phyloP scores from a whole-genome alignment of 345 rosid genomes.

The Citrus trifoliata region DNA sequence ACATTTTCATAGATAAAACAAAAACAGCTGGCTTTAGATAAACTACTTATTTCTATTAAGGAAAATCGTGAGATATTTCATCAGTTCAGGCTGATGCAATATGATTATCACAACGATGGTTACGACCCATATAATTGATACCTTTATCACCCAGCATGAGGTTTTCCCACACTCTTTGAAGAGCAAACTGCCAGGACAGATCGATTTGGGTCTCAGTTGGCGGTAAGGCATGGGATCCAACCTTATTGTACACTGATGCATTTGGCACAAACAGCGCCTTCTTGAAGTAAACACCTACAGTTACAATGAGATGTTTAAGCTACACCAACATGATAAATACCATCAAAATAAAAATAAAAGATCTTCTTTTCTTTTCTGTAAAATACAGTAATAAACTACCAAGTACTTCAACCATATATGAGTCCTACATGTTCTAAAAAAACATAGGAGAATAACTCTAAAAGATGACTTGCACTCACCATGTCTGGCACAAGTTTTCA shows the following conservation, averaged over 20 bases:
- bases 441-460: not conserved
- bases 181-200: slow-evolving; percentile 74
- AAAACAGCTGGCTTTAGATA: too few species aligned
- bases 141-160: slow-evolving; percentile 57
- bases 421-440: not conserved
- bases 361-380: not conserved
- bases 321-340: not conserved
- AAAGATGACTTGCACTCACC: slow-evolving; percentile 36
- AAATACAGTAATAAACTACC: not conserved
- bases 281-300: slow-evolving; percentile 73
- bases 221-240: slow-evolving; percentile 57
- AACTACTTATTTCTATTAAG: too few species aligned
- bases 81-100: not conserved
- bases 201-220: slow-evolving; percentile 49
- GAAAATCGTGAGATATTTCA: not conserved
- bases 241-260: slow-evolving; percentile 73
- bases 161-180: slow-evolving; percentile 81
- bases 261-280: slow-evolving; percentile 91
- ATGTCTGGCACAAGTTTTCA: slow-evolving; percentile 43
- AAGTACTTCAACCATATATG: not conserved
- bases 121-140: slow-evolving; percentile 2
- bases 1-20: too few species aligned
- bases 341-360: not conserved
- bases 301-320: not conserved
- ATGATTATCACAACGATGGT: not conserved